Percentiles rank a stretch among this genome's conserved stretches.
phyloP scores from a whole-genome alignment of 306 rosid species.

The Ochetophila trinervis region DNA sequence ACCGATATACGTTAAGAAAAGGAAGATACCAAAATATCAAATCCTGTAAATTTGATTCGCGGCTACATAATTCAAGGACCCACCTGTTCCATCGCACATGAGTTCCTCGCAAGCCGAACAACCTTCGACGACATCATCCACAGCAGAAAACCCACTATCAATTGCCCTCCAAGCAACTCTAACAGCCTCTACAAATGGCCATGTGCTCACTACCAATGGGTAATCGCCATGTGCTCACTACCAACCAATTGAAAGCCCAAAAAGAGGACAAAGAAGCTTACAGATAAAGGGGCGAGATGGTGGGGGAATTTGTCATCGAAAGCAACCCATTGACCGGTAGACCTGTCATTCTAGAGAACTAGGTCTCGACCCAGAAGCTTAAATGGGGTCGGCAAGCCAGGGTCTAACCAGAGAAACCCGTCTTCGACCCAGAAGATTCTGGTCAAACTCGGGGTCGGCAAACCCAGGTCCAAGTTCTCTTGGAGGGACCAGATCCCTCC shows the following conservation, averaged over 20 bases:
- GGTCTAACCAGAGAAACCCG: constrained; percentile 74
- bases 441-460: no score
- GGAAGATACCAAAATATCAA: neutral
- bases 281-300: constrained; percentile 94
- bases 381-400: constrained; percentile 71
- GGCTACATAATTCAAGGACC: constrained; percentile 17
- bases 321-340: constrained; percentile 70
- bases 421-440: no score
- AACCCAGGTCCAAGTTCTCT: no score
- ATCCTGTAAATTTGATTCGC: neutral
- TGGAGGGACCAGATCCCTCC: no score
- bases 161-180: constrained; percentile 76
- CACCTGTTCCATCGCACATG: constrained; percentile 94
- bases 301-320: constrained; percentile 96
- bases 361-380: constrained; percentile 92
- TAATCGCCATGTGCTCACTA: no score
- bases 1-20: neutral
- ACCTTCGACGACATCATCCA: constrained; percentile 87
- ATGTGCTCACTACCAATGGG: constrained; percentile 84
- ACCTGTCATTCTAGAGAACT: constrained; percentile 75
- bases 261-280: constrained; percentile 26
- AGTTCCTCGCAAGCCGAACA: no score
- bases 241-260: neutral
- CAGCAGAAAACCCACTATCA: constrained; percentile 66
- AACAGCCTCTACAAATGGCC: constrained; percentile 95